Evolutionary conservation across 139 green algal species (phyloP).

Genomic region (Chlorella sp.): DNA sequence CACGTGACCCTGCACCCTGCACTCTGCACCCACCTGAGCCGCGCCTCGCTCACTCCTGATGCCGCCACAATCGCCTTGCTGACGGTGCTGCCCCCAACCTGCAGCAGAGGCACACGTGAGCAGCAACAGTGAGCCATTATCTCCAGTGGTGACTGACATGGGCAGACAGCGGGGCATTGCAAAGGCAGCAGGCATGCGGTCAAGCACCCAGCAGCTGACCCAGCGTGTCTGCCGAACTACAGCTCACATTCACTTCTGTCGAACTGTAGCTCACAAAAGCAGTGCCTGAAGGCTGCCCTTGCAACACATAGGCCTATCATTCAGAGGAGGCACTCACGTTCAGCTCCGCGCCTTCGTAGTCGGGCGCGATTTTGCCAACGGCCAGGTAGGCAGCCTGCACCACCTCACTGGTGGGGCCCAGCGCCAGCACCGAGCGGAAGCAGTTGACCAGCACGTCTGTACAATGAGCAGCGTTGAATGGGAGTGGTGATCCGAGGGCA

Average conservation of each 20-base stretch:
- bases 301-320: neutral
- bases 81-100: conserved; percentile 77
- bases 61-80: conserved; percentile 59
- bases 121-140: no score
- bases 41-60: conserved; percentile 56
- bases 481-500: no score
- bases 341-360: conserved; percentile 62
- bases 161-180: neutral
- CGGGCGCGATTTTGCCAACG: conserved; percentile 74
- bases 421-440: conserved; percentile 57
- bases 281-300: no score
- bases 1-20: neutral
- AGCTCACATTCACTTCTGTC: no score
- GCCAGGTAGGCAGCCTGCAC: conserved; percentile 75
- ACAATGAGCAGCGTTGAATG: neutral
- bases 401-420: conserved; percentile 66
- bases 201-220: no score
- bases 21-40: neutral
- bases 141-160: no score
- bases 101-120: conserved; percentile 51
- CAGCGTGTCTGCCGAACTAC: no score
- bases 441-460: conserved; percentile 56
- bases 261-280: no score
- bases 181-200: neutral
- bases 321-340: neutral